phyloP scores from a whole-genome alignment of 192 early-diverging fungal species.

The Mortierella claussenii region DNA sequence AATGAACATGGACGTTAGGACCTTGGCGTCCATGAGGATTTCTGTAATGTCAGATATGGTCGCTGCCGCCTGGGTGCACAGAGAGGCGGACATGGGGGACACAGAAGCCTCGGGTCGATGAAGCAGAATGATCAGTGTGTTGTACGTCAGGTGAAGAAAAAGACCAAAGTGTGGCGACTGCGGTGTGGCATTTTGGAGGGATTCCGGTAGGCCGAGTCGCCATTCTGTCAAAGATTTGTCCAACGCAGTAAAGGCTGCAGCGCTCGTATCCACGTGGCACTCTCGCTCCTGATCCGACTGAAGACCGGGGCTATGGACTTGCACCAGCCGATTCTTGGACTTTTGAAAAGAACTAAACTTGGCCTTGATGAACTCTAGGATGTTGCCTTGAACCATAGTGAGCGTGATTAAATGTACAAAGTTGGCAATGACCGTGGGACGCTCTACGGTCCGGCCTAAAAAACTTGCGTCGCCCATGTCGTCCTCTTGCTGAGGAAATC shows the following conservation, averaged over 20 bases:
- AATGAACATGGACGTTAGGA: constrained; percentile 36
- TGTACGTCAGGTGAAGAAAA: constrained; percentile 60
- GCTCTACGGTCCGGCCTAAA: neutral
- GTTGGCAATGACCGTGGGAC: constrained; percentile 10
- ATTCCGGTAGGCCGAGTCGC: constrained; percentile 54
- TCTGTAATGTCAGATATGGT: constrained; percentile 51
- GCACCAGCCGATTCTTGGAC: neutral
- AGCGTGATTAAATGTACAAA: constrained; percentile 30
- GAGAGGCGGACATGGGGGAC: constrained; percentile 32
- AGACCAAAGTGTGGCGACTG: constrained; percentile 30
- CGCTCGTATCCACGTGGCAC: constrained; percentile 15
- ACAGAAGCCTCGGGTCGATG: constrained; percentile 61
- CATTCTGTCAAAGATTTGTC: constrained; percentile 53
- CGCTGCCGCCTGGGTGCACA: constrained; percentile 50
- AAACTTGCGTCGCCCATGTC: constrained; percentile 9
- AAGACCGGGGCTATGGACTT: neutral
- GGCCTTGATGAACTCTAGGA: constrained; percentile 41
- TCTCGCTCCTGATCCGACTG: constrained; percentile 12
- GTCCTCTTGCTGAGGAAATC: constrained; percentile 55
- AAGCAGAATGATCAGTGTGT: constrained; percentile 63
- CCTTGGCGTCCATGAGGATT: constrained; percentile 35
- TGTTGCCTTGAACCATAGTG: constrained; percentile 38
- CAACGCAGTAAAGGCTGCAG: constrained; percentile 25
- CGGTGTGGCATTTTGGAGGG: constrained; percentile 53
- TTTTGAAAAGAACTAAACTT: neutral